Conservation (phyloP, 1,284 basidiomycete genomes). For the Rhodotorula sp. region DNA sequence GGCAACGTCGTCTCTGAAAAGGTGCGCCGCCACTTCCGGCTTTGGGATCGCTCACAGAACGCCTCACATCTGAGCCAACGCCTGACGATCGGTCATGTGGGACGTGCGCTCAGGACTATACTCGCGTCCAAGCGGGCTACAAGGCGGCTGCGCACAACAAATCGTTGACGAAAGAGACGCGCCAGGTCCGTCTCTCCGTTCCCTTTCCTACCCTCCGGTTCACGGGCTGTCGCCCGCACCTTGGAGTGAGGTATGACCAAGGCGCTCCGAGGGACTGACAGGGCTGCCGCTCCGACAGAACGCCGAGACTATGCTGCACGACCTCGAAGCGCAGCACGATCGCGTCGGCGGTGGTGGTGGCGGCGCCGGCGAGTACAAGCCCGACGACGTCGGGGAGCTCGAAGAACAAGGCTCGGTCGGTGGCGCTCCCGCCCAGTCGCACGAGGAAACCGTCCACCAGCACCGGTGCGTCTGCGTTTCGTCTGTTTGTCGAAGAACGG, state of each 20-base stretch:
- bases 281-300: not conserved
- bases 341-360: not conserved
- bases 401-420: not conserved
- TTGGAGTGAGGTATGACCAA: not conserved
- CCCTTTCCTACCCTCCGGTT: not conserved
- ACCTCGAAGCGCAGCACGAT: conserved; percentile 22
- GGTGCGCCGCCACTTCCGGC: not conserved
- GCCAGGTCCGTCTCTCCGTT: not conserved
- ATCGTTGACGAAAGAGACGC: conserved; percentile 8
- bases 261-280: not conserved
- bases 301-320: conserved; percentile 17
- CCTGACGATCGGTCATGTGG: no score
- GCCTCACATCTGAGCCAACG: no score
- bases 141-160: conserved; percentile 21
- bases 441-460: conserved; percentile 9
- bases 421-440: not conserved
- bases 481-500: not conserved
- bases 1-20: conserved; percentile 14
- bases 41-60: no score
- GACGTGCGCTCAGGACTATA: conserved; percentile 16
- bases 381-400: not conserved
- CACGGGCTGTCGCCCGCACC: not conserved
- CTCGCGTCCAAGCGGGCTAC: conserved; percentile 20
- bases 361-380: not conserved
- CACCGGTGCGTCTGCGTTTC: conserved; percentile 2